Percentiles rank a stretch among this genome's conserved stretches.
phyloP scores from a whole-genome alignment of 148 eudicot genomes.

The Limonium bicolor region DNA sequence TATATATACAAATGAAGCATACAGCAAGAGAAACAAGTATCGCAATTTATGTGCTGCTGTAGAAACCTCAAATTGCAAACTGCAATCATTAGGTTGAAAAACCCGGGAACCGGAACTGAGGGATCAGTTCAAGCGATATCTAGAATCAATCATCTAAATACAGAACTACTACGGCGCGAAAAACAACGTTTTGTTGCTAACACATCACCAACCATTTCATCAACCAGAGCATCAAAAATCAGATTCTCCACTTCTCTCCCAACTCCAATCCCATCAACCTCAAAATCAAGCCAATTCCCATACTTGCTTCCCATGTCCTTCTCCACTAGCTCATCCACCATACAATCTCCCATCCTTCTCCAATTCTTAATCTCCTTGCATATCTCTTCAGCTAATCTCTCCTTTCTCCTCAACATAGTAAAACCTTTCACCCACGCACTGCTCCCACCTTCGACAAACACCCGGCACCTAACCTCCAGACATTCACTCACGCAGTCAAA shows the following conservation, averaged over 20 bases:
- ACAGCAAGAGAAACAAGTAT: too few relatives aligned
- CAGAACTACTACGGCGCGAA: too few relatives aligned
- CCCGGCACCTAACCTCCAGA: conserved; percentile 45
- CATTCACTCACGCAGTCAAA: conserved; percentile 74
- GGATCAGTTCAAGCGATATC: too few relatives aligned
- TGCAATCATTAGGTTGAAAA: too few relatives aligned
- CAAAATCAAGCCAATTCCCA: conserved; percentile 79
- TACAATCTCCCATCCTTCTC: conserved; percentile 44
- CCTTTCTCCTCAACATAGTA: conserved; percentile 35
- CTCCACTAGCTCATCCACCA: conserved; percentile 92
- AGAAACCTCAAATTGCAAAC: too few relatives aligned
- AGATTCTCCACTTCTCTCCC: conserved; percentile 52
- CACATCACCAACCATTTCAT: conserved; percentile 59
- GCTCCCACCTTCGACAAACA: conserved; percentile 31
- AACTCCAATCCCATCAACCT: conserved; percentile 50
- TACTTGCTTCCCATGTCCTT: conserved; percentile 70
- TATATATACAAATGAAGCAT: too few relatives aligned
- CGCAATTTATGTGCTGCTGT: too few relatives aligned
- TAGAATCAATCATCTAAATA: too few relatives aligned
- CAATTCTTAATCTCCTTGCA: conserved; percentile 47
- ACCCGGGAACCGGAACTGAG: too few relatives aligned
- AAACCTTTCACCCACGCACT: conserved; percentile 44
- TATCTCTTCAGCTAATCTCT: conserved; percentile 50
- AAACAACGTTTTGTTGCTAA: too few relatives aligned
- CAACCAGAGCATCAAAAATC: conserved; percentile 48